Conservation (phyloP, 306 rosid species). For the Mimosa bimucronata region DNA sequence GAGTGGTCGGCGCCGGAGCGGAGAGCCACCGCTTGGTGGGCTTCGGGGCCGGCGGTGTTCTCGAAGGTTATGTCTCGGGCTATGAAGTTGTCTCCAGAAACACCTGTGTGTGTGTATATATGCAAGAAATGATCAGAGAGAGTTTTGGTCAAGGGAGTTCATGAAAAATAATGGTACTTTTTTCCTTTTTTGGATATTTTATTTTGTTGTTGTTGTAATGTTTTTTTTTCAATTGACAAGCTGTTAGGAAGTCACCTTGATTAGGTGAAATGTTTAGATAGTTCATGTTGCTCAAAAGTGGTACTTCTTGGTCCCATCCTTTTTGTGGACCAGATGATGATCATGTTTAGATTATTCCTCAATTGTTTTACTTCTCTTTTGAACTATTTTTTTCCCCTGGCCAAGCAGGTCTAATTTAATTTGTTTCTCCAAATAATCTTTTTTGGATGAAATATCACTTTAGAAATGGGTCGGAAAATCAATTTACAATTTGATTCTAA, state of each 20-base stretch:
- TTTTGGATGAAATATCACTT: neutral
- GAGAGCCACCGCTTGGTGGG: constrained; percentile 79
- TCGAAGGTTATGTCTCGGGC: constrained; percentile 79
- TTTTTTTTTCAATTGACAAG: neutral
- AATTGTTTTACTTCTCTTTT: neutral
- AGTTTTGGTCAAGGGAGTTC: neutral
- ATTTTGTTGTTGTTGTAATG: neutral
- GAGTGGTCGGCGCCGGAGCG: constrained; percentile 71
- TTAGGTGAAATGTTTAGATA: constrained; percentile 21
- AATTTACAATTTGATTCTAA: neutral
- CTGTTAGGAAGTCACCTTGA: neutral
- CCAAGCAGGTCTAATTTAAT: neutral
- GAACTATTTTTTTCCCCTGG: neutral
- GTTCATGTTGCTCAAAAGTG: constrained; percentile 26
- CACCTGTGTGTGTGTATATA: constrained; percentile 39
- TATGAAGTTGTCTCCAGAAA: constrained; percentile 71
- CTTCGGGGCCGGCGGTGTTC: constrained; percentile 83
- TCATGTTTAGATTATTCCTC: neutral
- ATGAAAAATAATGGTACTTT: neutral
- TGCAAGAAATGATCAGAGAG: constrained; percentile 2
- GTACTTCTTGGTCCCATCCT: constrained; percentile 20
- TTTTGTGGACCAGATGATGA: neutral
- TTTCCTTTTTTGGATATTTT: neutral
- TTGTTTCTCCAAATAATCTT: neutral
- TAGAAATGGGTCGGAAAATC: neutral